Conservation (phyloP, 371 early-diverging fungal species). For the Chytridiales sp. region DNA sequence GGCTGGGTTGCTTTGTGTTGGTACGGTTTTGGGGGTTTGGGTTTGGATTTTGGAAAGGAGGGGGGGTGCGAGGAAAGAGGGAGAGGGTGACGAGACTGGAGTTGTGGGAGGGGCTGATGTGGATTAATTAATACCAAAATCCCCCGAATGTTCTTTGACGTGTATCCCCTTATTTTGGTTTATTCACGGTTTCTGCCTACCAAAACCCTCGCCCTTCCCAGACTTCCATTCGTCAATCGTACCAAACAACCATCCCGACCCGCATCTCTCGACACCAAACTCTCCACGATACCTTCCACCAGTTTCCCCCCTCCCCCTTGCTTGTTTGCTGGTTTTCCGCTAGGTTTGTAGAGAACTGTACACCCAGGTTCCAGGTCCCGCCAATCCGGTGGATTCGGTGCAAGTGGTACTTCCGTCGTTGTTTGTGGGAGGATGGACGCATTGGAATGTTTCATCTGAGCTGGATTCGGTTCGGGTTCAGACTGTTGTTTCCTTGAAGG, state of each 20-base stretch:
- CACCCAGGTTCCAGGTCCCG: constrained; percentile 12
- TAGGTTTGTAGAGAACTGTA: constrained; percentile 12
- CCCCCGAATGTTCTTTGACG: too few relatives aligned
- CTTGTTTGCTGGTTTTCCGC: constrained; percentile 8
- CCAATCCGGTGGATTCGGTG: constrained; percentile 16
- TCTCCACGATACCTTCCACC: constrained; percentile 18
- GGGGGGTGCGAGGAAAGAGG: too few relatives aligned
- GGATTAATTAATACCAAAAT: too few relatives aligned
- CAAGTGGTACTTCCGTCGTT: background rate
- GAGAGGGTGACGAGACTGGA: too few relatives aligned
- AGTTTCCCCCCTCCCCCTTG: constrained; percentile 10
- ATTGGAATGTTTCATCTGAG: background rate
- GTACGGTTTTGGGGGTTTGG: too few relatives aligned
- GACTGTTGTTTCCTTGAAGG: background rate
- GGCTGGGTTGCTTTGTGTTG: too few relatives aligned
- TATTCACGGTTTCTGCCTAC: too few relatives aligned
- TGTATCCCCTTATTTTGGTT: too few relatives aligned
- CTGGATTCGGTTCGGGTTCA: background rate
- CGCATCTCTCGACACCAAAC: constrained; percentile 20
- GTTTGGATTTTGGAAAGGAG: too few relatives aligned
- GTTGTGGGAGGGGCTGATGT: too few relatives aligned
- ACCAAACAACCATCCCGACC: constrained; percentile 23
- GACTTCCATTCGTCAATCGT: constrained; percentile 22
- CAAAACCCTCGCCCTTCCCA: constrained; percentile 20
- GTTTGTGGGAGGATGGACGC: background rate